Conservation (phyloP, 208 protist genomes). For the Trypanosomatidae sp. region DNA sequence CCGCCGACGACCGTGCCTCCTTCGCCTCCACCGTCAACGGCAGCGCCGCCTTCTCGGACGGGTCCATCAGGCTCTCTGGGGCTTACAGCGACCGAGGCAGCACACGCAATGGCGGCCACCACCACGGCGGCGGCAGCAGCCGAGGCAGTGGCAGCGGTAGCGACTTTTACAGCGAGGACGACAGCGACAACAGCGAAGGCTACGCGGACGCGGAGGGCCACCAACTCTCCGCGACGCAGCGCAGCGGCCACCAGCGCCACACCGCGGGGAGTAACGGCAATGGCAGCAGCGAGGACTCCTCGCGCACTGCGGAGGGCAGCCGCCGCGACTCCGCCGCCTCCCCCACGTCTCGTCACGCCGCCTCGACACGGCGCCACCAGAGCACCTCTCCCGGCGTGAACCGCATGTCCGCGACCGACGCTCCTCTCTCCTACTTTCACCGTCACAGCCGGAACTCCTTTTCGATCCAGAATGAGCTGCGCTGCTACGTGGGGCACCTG, state of each 20-base stretch:
- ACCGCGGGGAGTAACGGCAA: background rate
- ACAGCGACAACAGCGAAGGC: conserved; percentile 20
- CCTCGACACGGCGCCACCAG: no score
- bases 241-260: background rate
- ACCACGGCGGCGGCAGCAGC: background rate
- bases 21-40: no score
- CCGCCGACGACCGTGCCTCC: no score
- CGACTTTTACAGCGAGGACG: conserved; percentile 29
- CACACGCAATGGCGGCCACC: no score
- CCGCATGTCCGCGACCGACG: no score
- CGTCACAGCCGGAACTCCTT: conserved; percentile 20
- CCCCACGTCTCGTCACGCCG: no score
- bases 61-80: no score
- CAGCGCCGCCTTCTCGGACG: no score
- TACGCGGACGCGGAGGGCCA: background rate
- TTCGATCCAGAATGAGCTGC: conserved; percentile 25
- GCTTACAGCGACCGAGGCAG: no score
- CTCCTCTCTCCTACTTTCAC: conserved; percentile 57
- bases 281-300: background rate
- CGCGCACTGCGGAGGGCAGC: background rate
- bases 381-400: background rate
- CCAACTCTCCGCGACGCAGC: no score
- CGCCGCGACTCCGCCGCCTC: no score
- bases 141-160: conserved; percentile 16
- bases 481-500: conserved; percentile 15